Evolutionary conservation across 1,284 basidiomycete genomes (phyloP).

Genomic region (Trametes versicolor): DNA sequence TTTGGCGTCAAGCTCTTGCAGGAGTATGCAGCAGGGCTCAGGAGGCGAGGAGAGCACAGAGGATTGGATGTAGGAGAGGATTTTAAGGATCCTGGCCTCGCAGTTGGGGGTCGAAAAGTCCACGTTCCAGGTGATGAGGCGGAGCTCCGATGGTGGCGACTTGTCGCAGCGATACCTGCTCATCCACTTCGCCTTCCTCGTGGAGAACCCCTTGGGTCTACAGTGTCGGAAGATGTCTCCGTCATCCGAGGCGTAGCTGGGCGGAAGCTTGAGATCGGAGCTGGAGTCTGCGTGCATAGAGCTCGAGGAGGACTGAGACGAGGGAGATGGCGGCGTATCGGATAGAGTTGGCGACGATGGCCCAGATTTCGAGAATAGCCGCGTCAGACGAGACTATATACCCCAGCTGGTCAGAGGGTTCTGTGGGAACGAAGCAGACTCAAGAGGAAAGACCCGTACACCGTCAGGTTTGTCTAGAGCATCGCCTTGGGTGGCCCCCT

Average conservation of each 20-base stretch:
- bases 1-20: constrained; percentile 67
- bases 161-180: constrained; percentile 19
- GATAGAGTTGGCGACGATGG: constrained; percentile 7
- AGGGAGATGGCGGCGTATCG: constrained; percentile 15
- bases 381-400: constrained; percentile 20
- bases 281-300: background rate
- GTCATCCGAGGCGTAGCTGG: background rate
- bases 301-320: constrained; percentile 4
- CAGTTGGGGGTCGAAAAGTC: constrained; percentile 54
- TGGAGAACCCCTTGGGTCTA: constrained; percentile 23
- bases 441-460: constrained; percentile 18
- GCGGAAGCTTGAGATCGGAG: background rate
- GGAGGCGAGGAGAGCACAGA: constrained; percentile 59
- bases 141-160: constrained; percentile 53
- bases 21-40: constrained; percentile 64
- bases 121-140: constrained; percentile 75
- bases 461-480: constrained; percentile 17
- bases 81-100: constrained; percentile 54
- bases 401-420: constrained; percentile 10
- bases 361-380: background rate
- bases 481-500: background rate
- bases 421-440: constrained; percentile 7
- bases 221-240: constrained; percentile 10
- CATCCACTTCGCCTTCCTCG: constrained; percentile 23
- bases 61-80: constrained; percentile 62